A percentile compares a stretch with the other conserved stretches of the same genome.
These are phyloP conservation scores for Striga hermonthica DNA, from an alignment of 305 asterid species.

Conservation along the genomic window DNA sequence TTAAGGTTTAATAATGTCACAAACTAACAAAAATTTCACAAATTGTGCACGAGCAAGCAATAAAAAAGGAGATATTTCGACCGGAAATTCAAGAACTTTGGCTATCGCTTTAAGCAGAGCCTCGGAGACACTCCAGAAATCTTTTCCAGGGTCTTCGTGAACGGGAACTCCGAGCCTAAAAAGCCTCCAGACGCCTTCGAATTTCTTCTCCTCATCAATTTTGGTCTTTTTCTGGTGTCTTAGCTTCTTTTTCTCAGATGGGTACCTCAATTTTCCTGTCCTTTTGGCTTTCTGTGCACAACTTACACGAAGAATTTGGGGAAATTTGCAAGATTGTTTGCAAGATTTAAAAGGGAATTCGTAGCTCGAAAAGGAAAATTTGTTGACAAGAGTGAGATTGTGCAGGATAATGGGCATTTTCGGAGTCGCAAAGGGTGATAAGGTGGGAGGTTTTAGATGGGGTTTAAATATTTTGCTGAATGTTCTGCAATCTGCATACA, in stretches of 20 bases:
- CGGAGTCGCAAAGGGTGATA: slow-evolving; percentile 25
- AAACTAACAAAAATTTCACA: not conserved
- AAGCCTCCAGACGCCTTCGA: slow-evolving; percentile 84
- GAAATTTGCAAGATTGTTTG: slow-evolving; percentile 25
- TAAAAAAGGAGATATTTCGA: slow-evolving; percentile 22
- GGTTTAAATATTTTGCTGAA: too few relatives aligned
- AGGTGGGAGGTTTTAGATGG: slow-evolving; percentile 13
- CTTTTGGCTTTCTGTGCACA: slow-evolving; percentile 69
- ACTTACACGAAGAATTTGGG: slow-evolving; percentile 33
- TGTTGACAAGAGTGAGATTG: slow-evolving; percentile 36
- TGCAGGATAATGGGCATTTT: slow-evolving; percentile 44
- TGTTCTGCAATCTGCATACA: too few relatives aligned
- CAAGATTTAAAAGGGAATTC: slow-evolving; percentile 32
- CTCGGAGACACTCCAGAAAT: slow-evolving; percentile 64
- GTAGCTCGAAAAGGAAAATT: slow-evolving; percentile 34
- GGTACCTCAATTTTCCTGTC: slow-evolving; percentile 85
- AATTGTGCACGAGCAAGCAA: too few relatives aligned
- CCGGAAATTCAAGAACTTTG: slow-evolving; percentile 90
- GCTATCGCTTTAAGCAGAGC: slow-evolving; percentile 75
- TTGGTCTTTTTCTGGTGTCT: slow-evolving; percentile 41
- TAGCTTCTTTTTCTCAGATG: slow-evolving; percentile 90
- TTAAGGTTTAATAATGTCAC: not conserved
- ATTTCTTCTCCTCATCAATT: slow-evolving; percentile 35
- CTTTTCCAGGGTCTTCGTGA: slow-evolving; percentile 89
- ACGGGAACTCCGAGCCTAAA: slow-evolving; percentile 66